A percentile compares a stretch with the other conserved stretches of the same genome.
Conservation (phyloP, 1,284 basidiomycete genomes). For the Boletus semigastroideus region DNA sequence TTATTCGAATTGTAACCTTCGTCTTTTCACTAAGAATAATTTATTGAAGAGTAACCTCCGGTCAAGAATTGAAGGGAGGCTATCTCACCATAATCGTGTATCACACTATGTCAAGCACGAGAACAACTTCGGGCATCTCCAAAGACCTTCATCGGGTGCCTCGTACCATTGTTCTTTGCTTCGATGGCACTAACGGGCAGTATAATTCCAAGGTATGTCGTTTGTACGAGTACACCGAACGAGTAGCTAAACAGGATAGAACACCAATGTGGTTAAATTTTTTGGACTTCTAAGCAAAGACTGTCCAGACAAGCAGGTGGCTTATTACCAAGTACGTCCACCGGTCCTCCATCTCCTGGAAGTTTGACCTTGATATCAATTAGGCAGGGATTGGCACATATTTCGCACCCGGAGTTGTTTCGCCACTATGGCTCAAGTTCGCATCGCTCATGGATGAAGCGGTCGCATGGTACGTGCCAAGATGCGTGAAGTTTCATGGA, state of each 20-base stretch:
- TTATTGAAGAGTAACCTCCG: not conserved
- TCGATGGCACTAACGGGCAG: conserved; percentile 59
- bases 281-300: conserved; percentile 63
- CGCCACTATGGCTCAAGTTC: conserved; percentile 47
- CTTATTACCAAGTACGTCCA: conserved; percentile 62
- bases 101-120: conserved; percentile 17
- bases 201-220: conserved; percentile 41
- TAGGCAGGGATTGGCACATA: conserved; percentile 67
- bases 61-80: no score
- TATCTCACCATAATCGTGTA: no score
- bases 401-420: conserved; percentile 52
- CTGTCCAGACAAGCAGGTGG: conserved; percentile 51
- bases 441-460: conserved; percentile 57
- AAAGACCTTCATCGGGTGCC: conserved; percentile 14
- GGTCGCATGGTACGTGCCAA: conserved; percentile 52
- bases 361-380: not conserved
- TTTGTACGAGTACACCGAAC: not conserved
- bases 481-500: not conserved
- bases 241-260: conserved; percentile 38
- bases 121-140: not conserved
- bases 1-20: not conserved
- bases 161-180: conserved; percentile 57
- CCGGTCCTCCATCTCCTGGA: not conserved
- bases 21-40: not conserved
- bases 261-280: conserved; percentile 71